Percentiles rank a stretch among this genome's conserved stretches.
phyloP scores from a whole-genome alignment of 2,329 filamentous ascomycete genomes.

The Blumeria hordei region DNA sequence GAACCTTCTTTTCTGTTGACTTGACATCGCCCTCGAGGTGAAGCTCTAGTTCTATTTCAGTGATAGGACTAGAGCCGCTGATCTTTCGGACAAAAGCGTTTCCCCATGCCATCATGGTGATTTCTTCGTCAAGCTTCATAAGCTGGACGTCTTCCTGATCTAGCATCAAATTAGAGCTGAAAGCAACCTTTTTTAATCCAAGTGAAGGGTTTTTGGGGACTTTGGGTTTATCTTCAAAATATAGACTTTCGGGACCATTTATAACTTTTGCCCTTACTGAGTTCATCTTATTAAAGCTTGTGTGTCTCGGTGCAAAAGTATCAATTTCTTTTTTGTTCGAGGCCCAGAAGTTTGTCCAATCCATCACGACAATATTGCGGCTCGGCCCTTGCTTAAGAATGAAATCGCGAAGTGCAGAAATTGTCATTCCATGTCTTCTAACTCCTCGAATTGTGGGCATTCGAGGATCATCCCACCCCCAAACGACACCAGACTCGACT shows the following conservation, averaged over 20 bases:
- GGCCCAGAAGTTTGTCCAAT: conserved; percentile 51
- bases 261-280: conserved; percentile 45
- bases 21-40: conserved; percentile 85
- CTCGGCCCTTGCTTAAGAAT: conserved; percentile 67
- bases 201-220: conserved; percentile 75
- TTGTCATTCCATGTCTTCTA: conserved; percentile 52
- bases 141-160: conserved; percentile 69
- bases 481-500: conserved; percentile 50
- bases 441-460: conserved; percentile 72
- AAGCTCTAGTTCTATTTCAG: conserved; percentile 55
- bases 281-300: conserved; percentile 45
- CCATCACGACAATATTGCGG: conserved; percentile 63
- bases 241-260: conserved; percentile 35
- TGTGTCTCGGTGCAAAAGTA: conserved; percentile 49
- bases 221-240: conserved; percentile 54
- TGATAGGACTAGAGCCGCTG: conserved; percentile 33
- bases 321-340: conserved; percentile 67
- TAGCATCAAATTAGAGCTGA: conserved; percentile 49
- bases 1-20: conserved; percentile 88
- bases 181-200: conserved; percentile 67
- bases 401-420: conserved; percentile 57
- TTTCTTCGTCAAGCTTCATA: conserved; percentile 69
- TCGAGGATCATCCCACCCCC: conserved; percentile 69
- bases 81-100: conserved; percentile 59
- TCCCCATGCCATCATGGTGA: conserved; percentile 93